Evolutionary conservation across 345 rosid genomes (phyloP).

Genomic region (Capsella bursapastoris): DNA sequence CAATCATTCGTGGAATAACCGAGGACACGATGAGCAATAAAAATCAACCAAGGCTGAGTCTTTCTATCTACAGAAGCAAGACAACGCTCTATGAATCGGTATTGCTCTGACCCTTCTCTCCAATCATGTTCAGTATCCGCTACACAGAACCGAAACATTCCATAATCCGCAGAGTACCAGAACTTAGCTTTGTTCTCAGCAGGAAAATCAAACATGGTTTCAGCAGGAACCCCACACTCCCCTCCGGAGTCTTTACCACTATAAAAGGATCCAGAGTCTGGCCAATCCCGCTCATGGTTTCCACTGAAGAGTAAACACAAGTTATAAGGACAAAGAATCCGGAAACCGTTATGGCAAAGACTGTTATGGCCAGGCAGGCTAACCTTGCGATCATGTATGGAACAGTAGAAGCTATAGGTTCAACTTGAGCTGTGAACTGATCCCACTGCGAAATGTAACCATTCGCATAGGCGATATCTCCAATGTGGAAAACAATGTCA

Average conservation of each 20-base stretch:
- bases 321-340: neutral
- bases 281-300: slow-evolving; percentile 77
- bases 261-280: slow-evolving; percentile 64
- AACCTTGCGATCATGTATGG: slow-evolving; percentile 78
- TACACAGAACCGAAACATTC: slow-evolving; percentile 78
- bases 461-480: slow-evolving; percentile 64
- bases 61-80: slow-evolving; percentile 68
- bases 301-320: slow-evolving; percentile 50
- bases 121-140: slow-evolving; percentile 80
- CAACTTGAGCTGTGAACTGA: slow-evolving; percentile 77
- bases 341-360: neutral
- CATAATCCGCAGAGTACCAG: slow-evolving; percentile 69
- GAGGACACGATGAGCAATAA: slow-evolving; percentile 70
- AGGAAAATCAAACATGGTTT: slow-evolving; percentile 58
- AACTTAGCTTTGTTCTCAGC: slow-evolving; percentile 61
- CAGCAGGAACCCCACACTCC: slow-evolving; percentile 63
- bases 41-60: slow-evolving; percentile 80
- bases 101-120: slow-evolving; percentile 73
- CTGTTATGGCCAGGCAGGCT: neutral
- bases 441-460: slow-evolving; percentile 80
- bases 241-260: slow-evolving; percentile 59
- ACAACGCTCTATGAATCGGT: slow-evolving; percentile 62
- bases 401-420: slow-evolving; percentile 63
- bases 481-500: slow-evolving; percentile 71
- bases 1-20: slow-evolving; percentile 66